phyloP scores from a whole-genome alignment of 768 basidiomycete species.

The Lactifluus subvellereus region DNA sequence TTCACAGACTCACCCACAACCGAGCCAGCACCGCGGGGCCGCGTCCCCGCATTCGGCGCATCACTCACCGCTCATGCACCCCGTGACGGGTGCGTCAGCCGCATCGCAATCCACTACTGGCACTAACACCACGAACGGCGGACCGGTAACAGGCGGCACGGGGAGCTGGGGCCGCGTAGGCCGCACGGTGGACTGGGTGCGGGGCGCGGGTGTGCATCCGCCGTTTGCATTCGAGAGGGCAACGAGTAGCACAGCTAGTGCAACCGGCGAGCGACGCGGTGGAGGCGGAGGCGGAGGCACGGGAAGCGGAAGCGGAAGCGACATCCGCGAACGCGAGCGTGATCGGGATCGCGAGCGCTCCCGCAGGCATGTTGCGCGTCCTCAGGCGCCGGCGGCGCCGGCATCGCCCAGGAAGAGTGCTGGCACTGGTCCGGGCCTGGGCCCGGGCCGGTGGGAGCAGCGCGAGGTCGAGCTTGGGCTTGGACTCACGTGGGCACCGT shows the following conservation, averaged over 20 bases:
- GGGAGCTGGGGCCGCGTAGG: slow-evolving; percentile 20
- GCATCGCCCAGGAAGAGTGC: neutral
- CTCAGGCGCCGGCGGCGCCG: neutral
- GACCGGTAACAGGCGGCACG: neutral
- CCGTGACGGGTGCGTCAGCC: slow-evolving; percentile 14
- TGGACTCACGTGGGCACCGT: slow-evolving; percentile 24
- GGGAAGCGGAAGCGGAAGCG: neutral
- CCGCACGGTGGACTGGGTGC: slow-evolving; percentile 21
- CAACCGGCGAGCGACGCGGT: slow-evolving; percentile 6
- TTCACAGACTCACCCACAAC: slow-evolving; percentile 19
- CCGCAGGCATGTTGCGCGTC: slow-evolving; percentile 6
- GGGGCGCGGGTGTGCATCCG: slow-evolving; percentile 22
- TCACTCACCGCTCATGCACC: slow-evolving; percentile 8
- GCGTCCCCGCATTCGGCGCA: slow-evolving; percentile 3
- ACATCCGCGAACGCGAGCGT: slow-evolving; percentile 19
- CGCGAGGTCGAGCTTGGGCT: slow-evolving; percentile 24
- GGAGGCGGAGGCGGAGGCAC: neutral
- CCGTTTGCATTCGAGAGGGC: slow-evolving; percentile 25
- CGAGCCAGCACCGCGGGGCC: neutral
- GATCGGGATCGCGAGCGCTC: slow-evolving; percentile 18
- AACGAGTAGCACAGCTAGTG: slow-evolving; percentile 15
- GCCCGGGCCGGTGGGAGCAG: slow-evolving; percentile 20
- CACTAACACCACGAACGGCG: slow-evolving; percentile 11
- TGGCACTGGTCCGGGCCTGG: neutral
- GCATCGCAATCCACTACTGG: slow-evolving; percentile 21